These are phyloP conservation scores for Leccinellum luteum DNA, from an alignment of 768 basidiomycete species.

Conservation along the genomic window DNA sequence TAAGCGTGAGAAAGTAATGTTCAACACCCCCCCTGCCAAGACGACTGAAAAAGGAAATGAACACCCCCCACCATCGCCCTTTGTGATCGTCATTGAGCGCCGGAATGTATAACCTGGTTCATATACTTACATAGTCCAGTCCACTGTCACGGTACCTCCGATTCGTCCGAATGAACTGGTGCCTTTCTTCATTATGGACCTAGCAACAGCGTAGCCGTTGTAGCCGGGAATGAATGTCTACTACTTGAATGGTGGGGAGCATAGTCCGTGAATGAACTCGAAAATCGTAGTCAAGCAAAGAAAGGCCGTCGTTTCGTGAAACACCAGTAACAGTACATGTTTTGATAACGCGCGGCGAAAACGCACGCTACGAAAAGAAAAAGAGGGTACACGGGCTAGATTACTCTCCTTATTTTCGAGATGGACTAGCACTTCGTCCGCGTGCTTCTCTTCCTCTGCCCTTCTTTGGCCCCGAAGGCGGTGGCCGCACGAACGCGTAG, in stretches of 20 bases:
- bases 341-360: background rate
- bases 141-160: background rate
- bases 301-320: background rate
- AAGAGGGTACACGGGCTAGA: conserved; percentile 1
- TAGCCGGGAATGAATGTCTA: conserved; percentile 11
- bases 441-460: conserved; percentile 61
- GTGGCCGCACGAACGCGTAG: conserved; percentile 87
- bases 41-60: conserved; percentile 4
- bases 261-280: background rate
- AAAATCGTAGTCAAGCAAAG: conserved; percentile 5
- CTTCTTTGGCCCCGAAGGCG: conserved; percentile 78
- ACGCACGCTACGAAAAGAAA: background rate
- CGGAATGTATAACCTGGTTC: background rate
- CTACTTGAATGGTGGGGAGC: conserved; percentile 3
- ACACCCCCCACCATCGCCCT: conserved; percentile 7
- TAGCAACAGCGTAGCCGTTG: conserved; percentile 5
- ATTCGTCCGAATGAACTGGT: background rate
- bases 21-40: conserved; percentile 4
- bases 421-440: conserved; percentile 79
- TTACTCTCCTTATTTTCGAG: conserved; percentile 43
- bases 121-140: background rate
- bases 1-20: conserved; percentile 15
- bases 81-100: background rate
- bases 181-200: background rate
- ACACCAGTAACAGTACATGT: conserved; percentile 1